Evolutionary conservation across 1,284 basidiomycete genomes (phyloP).

Genomic region (Apiotrichum porosum): DNA sequence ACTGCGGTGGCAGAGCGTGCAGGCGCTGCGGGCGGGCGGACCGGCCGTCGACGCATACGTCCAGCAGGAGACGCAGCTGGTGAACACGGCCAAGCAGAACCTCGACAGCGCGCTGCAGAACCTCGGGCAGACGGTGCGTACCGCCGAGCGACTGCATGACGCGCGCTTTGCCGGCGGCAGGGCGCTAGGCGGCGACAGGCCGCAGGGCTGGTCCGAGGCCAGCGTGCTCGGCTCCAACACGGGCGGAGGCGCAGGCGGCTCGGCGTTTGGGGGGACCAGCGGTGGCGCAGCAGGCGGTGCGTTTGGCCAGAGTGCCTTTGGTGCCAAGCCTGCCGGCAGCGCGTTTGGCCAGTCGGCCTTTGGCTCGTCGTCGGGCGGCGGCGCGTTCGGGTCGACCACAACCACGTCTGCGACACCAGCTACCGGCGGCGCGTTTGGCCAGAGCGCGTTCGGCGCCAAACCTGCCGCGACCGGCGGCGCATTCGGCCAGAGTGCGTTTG

Average conservation of each 20-base stretch:
- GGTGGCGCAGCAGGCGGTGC: neutral
- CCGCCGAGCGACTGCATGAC: conserved; percentile 39
- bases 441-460: conserved; percentile 8
- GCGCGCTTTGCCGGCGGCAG: conserved; percentile 26
- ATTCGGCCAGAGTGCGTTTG: conserved; percentile 10
- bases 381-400: neutral
- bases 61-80: conserved; percentile 29
- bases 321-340: neutral
- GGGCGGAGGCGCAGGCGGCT: neutral
- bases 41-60: conserved; percentile 20
- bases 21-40: conserved; percentile 46
- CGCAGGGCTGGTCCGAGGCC: conserved; percentile 32
- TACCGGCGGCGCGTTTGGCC: conserved; percentile 1
- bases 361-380: neutral
- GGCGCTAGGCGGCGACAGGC: conserved; percentile 20
- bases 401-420: neutral
- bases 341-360: conserved; percentile 9
- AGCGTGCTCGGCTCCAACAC: conserved; percentile 12
- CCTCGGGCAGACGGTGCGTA: conserved; percentile 15
- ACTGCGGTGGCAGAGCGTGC: conserved; percentile 63
- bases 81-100: conserved; percentile 21
- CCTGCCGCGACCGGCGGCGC: neutral
- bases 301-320: conserved; percentile 2
- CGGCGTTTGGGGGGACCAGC: neutral
- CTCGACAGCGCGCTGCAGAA: conserved; percentile 30